Evolutionary conservation across 495 filamentous ascomycete species (phyloP).

Genomic region (Trichoderma gamsii): DNA sequence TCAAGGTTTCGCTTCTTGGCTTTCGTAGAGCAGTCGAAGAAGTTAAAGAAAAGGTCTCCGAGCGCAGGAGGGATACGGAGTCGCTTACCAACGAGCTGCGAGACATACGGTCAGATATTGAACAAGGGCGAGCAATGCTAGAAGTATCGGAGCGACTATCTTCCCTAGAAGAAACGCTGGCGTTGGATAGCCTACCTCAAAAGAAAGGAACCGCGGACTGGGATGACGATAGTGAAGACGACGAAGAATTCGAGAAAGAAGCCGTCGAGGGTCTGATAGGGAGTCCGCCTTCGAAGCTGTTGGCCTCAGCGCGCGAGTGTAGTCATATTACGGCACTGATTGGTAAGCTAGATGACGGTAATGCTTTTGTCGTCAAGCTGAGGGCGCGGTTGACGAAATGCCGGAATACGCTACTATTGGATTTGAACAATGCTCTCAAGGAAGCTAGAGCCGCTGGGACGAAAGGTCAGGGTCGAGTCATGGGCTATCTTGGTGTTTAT

Average conservation of each 20-base stretch:
- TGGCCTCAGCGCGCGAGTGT: conserved; percentile 40
- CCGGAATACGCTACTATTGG: conserved; percentile 73
- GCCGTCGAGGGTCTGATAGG: conserved; percentile 26
- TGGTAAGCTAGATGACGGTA: conserved; percentile 35
- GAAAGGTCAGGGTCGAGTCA: conserved; percentile 49
- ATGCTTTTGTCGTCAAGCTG: conserved; percentile 43
- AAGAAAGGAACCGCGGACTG: conserved; percentile 28
- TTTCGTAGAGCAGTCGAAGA: conserved; percentile 72
- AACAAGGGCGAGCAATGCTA: conserved; percentile 59
- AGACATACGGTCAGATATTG: conserved; percentile 35
- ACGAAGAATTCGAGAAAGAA: conserved; percentile 27
- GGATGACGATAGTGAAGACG: conserved; percentile 29
- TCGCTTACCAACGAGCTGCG: conserved; percentile 37
- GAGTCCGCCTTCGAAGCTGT: conserved; percentile 38
- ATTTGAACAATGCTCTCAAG: conserved; percentile 72
- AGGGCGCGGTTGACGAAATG: conserved; percentile 47
- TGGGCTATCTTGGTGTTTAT: conserved; percentile 72
- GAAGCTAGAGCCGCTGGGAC: conserved; percentile 55
- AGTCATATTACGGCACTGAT: conserved; percentile 34
- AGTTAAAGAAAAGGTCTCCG: conserved; percentile 43
- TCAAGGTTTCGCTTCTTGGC: conserved; percentile 77
- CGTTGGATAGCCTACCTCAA: conserved; percentile 32
- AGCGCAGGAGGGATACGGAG: conserved; percentile 38
- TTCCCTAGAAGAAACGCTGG: conserved; percentile 67
- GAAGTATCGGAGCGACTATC: conserved; percentile 63